A percentile compares a stretch with the other conserved stretches of the same genome.
These are phyloP conservation scores for Andrographis paniculata DNA, from an alignment of 305 asterid species.

Conservation along the genomic window DNA sequence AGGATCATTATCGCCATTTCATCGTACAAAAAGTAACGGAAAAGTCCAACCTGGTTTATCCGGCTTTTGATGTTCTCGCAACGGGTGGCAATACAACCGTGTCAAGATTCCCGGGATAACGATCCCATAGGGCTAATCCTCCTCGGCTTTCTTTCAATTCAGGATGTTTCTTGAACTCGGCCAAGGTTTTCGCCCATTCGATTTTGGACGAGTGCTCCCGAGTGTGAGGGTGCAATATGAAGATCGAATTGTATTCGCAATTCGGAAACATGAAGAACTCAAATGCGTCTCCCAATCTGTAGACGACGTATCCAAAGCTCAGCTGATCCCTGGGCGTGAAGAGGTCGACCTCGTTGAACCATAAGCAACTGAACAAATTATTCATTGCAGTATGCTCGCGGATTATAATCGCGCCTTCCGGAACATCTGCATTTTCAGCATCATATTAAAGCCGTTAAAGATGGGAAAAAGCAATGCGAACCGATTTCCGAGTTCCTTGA, in stretches of 20 bases:
- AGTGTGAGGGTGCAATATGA: conserved; percentile 70
- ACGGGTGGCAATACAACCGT: conserved; percentile 70
- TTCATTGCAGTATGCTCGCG: conserved; percentile 80
- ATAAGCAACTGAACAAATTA: conserved; percentile 88
- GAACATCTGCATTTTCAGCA: conserved; percentile 62
- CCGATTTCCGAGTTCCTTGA: background rate
- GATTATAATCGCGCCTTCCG: conserved; percentile 94
- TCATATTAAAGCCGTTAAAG: background rate
- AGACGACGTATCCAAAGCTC: conserved; percentile 84
- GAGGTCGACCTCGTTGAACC: conserved; percentile 97
- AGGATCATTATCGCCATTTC: too few relatives aligned
- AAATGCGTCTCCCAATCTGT: conserved; percentile 60
- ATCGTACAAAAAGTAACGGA: too few relatives aligned
- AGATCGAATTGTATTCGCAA: conserved; percentile 86
- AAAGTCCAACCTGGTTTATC: too few relatives aligned
- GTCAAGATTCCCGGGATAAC: conserved; percentile 76
- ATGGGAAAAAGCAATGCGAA: background rate
- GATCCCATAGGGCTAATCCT: conserved; percentile 88
- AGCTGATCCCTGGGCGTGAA: conserved; percentile 96
- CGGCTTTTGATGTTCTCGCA: conserved; percentile 88
- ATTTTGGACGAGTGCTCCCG: conserved; percentile 91
- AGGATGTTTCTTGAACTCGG: conserved; percentile 60
- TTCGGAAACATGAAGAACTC: conserved; percentile 80
- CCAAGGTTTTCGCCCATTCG: conserved; percentile 84
- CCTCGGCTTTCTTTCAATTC: conserved; percentile 86